Conservation (phyloP, 139 green algal genomes). For the Gonium pectorale region DNA sequence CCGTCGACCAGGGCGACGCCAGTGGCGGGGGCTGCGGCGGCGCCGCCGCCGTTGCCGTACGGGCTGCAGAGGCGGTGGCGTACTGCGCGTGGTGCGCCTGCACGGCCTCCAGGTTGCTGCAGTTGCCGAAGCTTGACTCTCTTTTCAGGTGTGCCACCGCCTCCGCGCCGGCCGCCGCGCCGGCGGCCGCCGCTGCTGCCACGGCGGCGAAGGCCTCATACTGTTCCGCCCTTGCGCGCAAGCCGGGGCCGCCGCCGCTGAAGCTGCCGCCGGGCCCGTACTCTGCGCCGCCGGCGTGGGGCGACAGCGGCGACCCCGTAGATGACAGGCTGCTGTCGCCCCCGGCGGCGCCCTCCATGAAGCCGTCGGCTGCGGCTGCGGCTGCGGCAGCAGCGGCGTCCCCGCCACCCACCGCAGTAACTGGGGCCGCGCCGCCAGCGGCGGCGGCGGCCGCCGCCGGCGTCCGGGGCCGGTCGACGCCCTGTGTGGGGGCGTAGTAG, state of each 20-base stretch:
- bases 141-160: conserved; percentile 1
- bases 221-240: too few species aligned
- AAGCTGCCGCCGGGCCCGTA: too few species aligned
- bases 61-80: neutral
- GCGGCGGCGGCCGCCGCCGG: neutral
- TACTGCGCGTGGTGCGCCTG: neutral
- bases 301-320: neutral
- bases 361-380: neutral
- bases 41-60: neutral
- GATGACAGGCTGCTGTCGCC: conserved; percentile 18
- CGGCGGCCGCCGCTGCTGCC: neutral
- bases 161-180: neutral
- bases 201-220: neutral
- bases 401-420: neutral
- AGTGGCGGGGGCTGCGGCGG: neutral
- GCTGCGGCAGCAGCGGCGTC: neutral
- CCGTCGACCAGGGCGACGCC: conserved; percentile 4
- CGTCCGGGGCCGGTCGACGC: too few species aligned
- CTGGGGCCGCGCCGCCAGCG: neutral
- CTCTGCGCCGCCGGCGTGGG: too few species aligned
- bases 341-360: neutral
- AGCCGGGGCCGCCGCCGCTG: too few species aligned
- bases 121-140: conserved; percentile 16
- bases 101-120: neutral
- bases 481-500: too few species aligned